These are phyloP conservation scores for Curvularia hawaiiensis DNA, from an alignment of 2,329 filamentous ascomycete species.

Conservation along the genomic window DNA sequence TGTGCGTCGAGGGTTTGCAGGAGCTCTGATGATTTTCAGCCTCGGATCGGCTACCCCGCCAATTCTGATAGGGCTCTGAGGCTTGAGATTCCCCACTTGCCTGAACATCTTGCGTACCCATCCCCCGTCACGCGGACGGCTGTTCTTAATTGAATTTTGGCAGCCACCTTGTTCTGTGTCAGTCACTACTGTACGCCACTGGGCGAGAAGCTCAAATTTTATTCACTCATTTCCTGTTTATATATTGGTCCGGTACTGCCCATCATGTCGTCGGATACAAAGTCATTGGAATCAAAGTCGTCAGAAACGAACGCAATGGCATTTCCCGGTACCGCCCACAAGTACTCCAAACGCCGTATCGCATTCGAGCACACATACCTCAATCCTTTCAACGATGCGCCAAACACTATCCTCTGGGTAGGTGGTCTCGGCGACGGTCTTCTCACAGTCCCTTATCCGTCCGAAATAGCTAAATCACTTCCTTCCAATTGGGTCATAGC, in stretches of 20 bases:
- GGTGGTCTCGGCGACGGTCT: slow-evolving; percentile 74
- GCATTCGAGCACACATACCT: slow-evolving; percentile 53
- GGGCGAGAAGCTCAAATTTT: not conserved
- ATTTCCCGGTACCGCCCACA: slow-evolving; percentile 49
- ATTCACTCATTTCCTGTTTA: not conserved
- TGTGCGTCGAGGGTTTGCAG: not conserved
- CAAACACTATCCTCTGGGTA: slow-evolving; percentile 70
- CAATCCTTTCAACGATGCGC: slow-evolving; percentile 24
- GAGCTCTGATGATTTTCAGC: not conserved
- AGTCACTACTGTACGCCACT: not conserved
- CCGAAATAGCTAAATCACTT: slow-evolving; percentile 55
- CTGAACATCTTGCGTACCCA: slow-evolving; percentile 5
- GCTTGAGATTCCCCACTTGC: slow-evolving; percentile 4
- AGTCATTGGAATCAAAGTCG: too few relatives aligned
- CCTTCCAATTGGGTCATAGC: slow-evolving; percentile 59
- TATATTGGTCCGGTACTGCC: not conserved
- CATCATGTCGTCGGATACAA: not conserved
- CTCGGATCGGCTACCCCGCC: slow-evolving; percentile 10
- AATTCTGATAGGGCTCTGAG: slow-evolving; percentile 14
- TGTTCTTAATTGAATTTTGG: not conserved
- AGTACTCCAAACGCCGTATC: slow-evolving; percentile 47
- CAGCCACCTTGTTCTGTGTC: not conserved
- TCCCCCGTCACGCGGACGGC: not conserved
- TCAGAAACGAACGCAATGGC: slow-evolving; percentile 28
- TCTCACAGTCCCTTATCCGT: slow-evolving; percentile 66